Evolutionary conservation across 148 eudicot species (phyloP), one percentile per base, ranked within the genome.

Genomic region (Dysphania ambrosioides): DNA sequence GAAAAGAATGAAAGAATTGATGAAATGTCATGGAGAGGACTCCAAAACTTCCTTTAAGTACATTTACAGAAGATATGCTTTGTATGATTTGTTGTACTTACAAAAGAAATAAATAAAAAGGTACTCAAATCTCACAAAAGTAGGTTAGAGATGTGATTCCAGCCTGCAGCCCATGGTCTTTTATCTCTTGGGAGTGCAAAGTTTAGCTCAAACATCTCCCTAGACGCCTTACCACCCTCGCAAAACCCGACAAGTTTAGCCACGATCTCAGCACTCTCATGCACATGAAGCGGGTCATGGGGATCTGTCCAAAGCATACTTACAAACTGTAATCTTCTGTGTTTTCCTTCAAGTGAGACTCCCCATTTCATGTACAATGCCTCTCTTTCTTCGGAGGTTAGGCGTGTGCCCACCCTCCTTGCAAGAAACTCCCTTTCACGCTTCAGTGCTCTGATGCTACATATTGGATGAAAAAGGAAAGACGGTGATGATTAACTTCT

Each of bases 181-280:
- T 87, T 89, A 44, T 88, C 91, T 32, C 81, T 82, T 23, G 98
- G 98, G 70, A 82, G 88, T 19, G 85, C 91, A 77, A 93, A 91
- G 62, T 91, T 93, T 2, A 93, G 93, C 85, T 89, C 97, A 82
- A 93, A 90, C 98, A 94, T 94, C 83, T 94, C 98, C 79, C 86
- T 91, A 2, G 98, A 82, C 75, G 88, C 80, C 72, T 93, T 91
- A 49, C 97, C 97, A 31, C 93, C 80, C 80, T 87, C 89, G 44
- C 88, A 79, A 36, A 94, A 88, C 6, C 96, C 98, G 2, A 94
- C 98, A 24, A 94, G 90, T 80, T 85, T 91, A 10, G 95, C 98
- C 15, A 94, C 95, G 38, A 94, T 86, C 71, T 85, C 93, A 16
- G 98, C 97, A 80, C 98, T 94, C 76, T 91, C 93, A 42, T 90